These are phyloP conservation scores for Erigeron philadelphicus DNA, from an alignment of 140 eudicot genomes.

Conservation along the genomic window DNA sequence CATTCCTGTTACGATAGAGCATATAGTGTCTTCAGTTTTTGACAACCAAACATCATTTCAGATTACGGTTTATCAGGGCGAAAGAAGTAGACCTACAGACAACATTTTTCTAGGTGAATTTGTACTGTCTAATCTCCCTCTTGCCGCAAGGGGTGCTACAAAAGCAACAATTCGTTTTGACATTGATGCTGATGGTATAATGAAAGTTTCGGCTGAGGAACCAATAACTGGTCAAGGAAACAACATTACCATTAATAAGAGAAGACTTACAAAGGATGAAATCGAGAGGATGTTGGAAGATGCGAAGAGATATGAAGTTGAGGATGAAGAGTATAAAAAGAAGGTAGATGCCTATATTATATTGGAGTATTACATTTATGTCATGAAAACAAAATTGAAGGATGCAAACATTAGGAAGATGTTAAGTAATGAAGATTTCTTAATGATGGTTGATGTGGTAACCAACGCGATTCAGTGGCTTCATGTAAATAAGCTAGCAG, in stretches of 20 bases:
- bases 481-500: neutral
- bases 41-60: neutral
- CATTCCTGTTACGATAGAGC: conserved; percentile 11
- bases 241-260: conserved; percentile 2
- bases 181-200: conserved; percentile 19
- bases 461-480: conserved; percentile 3
- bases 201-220: conserved; percentile 9
- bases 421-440: neutral
- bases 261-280: conserved; percentile 6
- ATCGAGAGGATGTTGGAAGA: conserved; percentile 18
- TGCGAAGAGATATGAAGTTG: neutral
- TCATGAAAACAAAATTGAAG: neutral
- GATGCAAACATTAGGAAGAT: neutral
- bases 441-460: neutral
- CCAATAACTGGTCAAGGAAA: neutral
- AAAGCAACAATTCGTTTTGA: neutral
- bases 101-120: conserved; percentile 16
- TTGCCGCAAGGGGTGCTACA: conserved; percentile 13
- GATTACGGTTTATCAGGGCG: conserved; percentile 12
- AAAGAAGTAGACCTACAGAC: conserved; percentile 6
- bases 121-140: neutral
- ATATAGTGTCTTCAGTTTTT: neutral
- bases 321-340: conserved; percentile 20
- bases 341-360: conserved; percentile 6
- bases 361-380: conserved; percentile 9